Percentiles rank a stretch among this genome's conserved stretches.
Conservation (phyloP, 768 basidiomycete species). For the Chiua virens region DNA sequence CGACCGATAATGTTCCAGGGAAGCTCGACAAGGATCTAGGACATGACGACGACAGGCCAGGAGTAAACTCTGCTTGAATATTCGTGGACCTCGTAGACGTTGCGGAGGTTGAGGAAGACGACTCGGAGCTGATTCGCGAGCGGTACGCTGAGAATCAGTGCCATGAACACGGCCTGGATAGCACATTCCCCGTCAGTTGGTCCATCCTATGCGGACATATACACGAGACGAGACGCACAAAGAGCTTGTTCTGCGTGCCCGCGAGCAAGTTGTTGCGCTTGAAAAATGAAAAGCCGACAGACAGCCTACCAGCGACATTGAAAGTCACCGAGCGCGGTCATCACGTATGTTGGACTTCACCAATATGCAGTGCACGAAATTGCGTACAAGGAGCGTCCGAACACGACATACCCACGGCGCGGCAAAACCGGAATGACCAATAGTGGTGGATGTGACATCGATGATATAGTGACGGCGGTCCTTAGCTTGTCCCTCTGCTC, state of each 20-base stretch:
- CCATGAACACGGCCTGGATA: conserved; percentile 54
- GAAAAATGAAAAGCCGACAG: conserved; percentile 66
- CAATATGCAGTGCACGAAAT: conserved; percentile 48
- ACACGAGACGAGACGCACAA: conserved; percentile 46
- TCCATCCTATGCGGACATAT: neutral
- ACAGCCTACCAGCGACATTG: conserved; percentile 53
- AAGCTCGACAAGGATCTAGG: conserved; percentile 55
- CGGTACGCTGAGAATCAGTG: conserved; percentile 48
- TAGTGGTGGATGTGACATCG: conserved; percentile 20
- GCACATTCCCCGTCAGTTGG: neutral
- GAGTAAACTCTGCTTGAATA: conserved; percentile 63
- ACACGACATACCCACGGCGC: conserved; percentile 54
- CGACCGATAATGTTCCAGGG: conserved; percentile 64
- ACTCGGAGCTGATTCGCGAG: conserved; percentile 65
- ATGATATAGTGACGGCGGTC: too few relatives aligned
- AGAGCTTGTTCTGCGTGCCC: conserved; percentile 66
- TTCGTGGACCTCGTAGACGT: conserved; percentile 66
- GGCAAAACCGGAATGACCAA: conserved; percentile 46
- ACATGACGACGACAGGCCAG: conserved; percentile 59
- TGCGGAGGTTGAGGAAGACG: conserved; percentile 57
- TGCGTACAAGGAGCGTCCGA: conserved; percentile 44
- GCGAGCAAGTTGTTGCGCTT: conserved; percentile 51
- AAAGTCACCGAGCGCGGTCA: conserved; percentile 59
- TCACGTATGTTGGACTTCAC: conserved; percentile 58
- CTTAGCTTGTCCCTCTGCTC: too few relatives aligned